A percentile compares a stretch with the other conserved stretches of the same genome.
Conservation (phyloP, 441 rosid species). For the Euphorbia schlechtendalii region DNA sequence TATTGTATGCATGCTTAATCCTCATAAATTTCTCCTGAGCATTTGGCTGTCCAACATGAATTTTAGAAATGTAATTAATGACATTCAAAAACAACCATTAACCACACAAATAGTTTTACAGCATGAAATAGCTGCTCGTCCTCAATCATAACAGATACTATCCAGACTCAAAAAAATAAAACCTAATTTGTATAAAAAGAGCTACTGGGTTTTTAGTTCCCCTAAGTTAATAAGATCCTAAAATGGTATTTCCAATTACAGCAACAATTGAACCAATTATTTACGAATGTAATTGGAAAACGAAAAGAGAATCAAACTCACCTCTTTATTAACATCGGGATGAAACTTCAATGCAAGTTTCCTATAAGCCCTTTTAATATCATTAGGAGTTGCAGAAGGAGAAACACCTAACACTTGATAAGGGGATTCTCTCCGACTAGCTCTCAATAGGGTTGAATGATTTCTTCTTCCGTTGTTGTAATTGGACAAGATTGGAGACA, state of each 20-base stretch:
- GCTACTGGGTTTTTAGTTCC: no score
- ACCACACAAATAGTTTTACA: conserved; percentile 1
- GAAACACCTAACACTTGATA: conserved; percentile 81
- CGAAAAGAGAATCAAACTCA: background rate
- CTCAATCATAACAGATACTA: background rate
- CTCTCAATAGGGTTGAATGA: conserved; percentile 31
- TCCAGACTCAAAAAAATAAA: background rate
- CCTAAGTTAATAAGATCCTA: no score
- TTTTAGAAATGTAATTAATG: conserved; percentile 8
- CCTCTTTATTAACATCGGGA: conserved; percentile 96
- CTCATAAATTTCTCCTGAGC: conserved; percentile 90
- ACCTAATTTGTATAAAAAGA: no score
- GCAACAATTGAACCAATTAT: no score
- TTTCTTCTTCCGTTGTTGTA: conserved; percentile 30
- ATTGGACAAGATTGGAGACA: conserved; percentile 23
- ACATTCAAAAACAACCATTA: background rate
- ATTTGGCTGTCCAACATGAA: conserved; percentile 49
- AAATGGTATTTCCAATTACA: no score
- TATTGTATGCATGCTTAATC: conserved; percentile 87
- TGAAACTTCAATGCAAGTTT: conserved; percentile 92
- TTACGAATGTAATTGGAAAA: background rate
- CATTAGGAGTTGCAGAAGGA: conserved; percentile 64
- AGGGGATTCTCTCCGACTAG: conserved; percentile 66
- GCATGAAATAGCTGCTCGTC: background rate
- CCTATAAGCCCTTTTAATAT: conserved; percentile 92